Evolutionary conservation across 495 filamentous ascomycete genomes (phyloP).

Genomic region (Podospora pseudoanserina): DNA sequence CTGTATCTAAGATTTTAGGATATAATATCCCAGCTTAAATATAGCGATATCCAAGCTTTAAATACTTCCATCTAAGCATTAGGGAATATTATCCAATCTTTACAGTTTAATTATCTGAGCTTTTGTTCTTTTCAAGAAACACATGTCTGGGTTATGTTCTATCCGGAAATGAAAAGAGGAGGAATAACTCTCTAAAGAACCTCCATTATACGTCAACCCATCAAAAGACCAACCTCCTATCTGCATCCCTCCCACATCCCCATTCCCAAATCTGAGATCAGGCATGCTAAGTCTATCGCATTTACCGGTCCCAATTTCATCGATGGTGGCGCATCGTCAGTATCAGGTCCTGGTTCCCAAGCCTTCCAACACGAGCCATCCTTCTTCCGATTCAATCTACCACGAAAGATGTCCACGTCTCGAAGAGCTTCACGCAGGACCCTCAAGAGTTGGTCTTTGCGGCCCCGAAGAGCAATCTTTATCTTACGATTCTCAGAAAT

Average conservation of each 20-base stretch:
- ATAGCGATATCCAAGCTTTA: no score
- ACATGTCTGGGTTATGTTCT: no score
- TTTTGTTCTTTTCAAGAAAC: no score
- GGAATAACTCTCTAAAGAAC: not conserved
- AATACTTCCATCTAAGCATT: no score
- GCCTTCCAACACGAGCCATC: not conserved
- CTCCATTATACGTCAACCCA: not conserved
- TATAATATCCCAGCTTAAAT: no score
- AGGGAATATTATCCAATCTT: no score
- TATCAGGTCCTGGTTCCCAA: not conserved
- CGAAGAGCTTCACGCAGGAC: not conserved
- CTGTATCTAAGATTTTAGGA: no score
- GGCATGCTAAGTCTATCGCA: not conserved
- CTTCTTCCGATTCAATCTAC: not conserved
- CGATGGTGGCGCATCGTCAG: not conserved
- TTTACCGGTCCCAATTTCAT: not conserved
- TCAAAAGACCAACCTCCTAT: not conserved
- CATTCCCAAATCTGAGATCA: not conserved
- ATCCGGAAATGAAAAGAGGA: no score
- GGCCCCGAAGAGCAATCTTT: not conserved
- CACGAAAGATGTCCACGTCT: not conserved
- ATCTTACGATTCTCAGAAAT: not conserved
- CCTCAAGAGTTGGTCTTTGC: not conserved
- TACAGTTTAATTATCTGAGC: no score
- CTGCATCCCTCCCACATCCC: not conserved